Conservation (phyloP, 495 filamentous ascomycete genomes). For the Cercophora sp. region DNA sequence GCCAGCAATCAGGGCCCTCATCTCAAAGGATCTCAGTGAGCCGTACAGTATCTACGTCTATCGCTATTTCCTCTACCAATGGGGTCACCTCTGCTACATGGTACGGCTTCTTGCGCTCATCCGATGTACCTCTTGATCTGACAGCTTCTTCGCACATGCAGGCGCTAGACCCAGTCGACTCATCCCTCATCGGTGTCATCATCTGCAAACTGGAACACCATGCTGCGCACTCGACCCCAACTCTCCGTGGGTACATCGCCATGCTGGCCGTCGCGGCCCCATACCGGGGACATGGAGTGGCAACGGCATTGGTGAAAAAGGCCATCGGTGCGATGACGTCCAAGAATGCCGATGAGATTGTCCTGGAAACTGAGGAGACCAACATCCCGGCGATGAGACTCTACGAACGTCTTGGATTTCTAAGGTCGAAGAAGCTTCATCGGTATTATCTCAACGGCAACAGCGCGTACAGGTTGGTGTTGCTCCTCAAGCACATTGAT, state of each 20-base stretch:
- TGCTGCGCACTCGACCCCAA: constrained; percentile 61
- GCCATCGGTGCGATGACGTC: constrained; percentile 89
- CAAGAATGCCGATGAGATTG: constrained; percentile 85
- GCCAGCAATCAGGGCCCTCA: constrained; percentile 82
- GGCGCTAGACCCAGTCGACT: constrained; percentile 60
- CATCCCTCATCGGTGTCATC: constrained; percentile 74
- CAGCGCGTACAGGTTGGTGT: constrained; percentile 81
- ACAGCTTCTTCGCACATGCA: constrained; percentile 26
- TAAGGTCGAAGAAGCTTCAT: constrained; percentile 88
- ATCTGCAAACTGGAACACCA: constrained; percentile 93
- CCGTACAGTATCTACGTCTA: constrained; percentile 99
- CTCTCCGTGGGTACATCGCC: constrained; percentile 91
- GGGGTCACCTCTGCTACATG: constrained; percentile 94
- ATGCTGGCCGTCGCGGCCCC: constrained; percentile 87
- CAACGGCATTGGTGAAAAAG: constrained; percentile 80
- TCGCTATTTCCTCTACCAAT: constrained; percentile 97
- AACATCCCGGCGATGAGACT: constrained; percentile 89
- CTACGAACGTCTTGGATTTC: constrained; percentile 90
- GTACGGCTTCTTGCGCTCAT: constrained; percentile 36
- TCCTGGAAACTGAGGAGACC: constrained; percentile 93
- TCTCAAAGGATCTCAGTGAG: constrained; percentile 95
- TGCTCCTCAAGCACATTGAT: constrained; percentile 65
- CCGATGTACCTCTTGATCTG: constrained; percentile 1
- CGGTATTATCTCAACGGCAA: constrained; percentile 97
- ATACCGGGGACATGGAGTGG: constrained; percentile 82